phyloP scores from a whole-genome alignment of 352 stramenopile species.

The Globisporangium camurandrum region DNA sequence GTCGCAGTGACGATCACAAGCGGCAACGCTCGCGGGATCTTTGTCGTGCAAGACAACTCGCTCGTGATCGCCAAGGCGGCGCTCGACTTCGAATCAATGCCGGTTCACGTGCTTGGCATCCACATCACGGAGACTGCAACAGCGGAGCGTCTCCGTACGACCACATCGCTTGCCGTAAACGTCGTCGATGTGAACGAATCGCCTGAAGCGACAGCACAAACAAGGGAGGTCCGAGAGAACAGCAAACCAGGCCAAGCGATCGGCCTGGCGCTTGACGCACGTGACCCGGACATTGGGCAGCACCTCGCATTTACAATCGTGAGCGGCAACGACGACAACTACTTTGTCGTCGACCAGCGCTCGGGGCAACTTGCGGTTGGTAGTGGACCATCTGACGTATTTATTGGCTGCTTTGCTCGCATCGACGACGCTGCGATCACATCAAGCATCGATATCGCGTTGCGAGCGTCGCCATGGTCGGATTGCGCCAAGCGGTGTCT shows the following conservation, averaged over 20 bases:
- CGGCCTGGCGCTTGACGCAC: constrained; percentile 3
- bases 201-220: constrained; percentile 16
- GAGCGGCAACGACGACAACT: constrained; percentile 4
- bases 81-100: constrained; percentile 4
- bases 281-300: constrained; percentile 5
- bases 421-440: neutral
- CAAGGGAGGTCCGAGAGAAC: constrained; percentile 16
- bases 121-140: constrained; percentile 2
- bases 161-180: constrained; percentile 4
- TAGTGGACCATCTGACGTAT: constrained; percentile 2
- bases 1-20: constrained; percentile 2
- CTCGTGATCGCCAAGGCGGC: constrained; percentile 3
- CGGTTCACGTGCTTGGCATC: constrained; percentile 1
- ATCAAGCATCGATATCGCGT: neutral
- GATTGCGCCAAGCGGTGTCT: constrained; percentile 13
- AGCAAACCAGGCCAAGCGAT: constrained; percentile 11
- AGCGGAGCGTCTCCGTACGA: neutral
- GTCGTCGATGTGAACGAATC: constrained; percentile 21
- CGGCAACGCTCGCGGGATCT: constrained; percentile 3
- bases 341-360: constrained; percentile 1
- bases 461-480: neutral
- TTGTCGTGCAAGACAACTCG: neutral
- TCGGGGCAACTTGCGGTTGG: constrained; percentile 5
- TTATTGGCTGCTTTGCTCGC: constrained; percentile 7
- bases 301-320: constrained; percentile 3